Conservation (phyloP, 257 asterid genomes). For the Rubia yunnanensis region DNA sequence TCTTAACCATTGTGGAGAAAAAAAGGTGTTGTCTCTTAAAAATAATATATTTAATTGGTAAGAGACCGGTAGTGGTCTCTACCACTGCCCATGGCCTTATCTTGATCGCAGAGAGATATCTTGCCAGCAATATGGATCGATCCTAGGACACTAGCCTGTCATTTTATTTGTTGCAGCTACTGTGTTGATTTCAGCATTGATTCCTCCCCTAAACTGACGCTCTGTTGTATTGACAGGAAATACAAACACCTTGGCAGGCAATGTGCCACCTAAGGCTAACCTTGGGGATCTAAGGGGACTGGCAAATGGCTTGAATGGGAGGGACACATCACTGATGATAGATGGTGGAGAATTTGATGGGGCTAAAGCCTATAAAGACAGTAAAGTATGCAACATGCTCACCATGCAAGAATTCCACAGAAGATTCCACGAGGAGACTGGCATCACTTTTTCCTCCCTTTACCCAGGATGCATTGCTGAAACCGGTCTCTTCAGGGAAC, state of each 20-base stretch:
- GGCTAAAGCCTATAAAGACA: slow-evolving; percentile 92
- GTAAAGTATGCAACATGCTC: slow-evolving; percentile 96
- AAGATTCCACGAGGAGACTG: slow-evolving; percentile 70
- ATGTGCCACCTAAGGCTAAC: slow-evolving; percentile 96
- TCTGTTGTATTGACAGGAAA: slow-evolving; percentile 41
- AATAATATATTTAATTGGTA: too few relatives aligned
- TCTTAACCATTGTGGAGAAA: too few relatives aligned
- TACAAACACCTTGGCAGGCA: slow-evolving; percentile 93
- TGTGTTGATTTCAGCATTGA: not conserved
- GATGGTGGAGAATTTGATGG: slow-evolving; percentile 91
- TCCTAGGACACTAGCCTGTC: not conserved
- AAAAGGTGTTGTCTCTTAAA: too few relatives aligned
- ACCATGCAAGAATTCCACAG: slow-evolving; percentile 91
- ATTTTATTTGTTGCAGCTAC: not conserved
- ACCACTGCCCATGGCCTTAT: too few relatives aligned
- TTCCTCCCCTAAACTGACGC: not conserved
- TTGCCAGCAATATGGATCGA: not conserved
- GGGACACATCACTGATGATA: slow-evolving; percentile 65
- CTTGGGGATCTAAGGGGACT: slow-evolving; percentile 88
- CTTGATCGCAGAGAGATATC: not conserved
- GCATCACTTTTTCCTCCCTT: slow-evolving; percentile 65
- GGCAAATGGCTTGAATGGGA: slow-evolving; percentile 61
- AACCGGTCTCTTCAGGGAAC: slow-evolving; percentile 82
- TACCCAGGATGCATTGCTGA: slow-evolving; percentile 92
- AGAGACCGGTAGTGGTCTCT: too few relatives aligned